Base-by-base conservation (phyloP, 1,284 basidiomycete genomes). In the Ganoderma meredithae region DNA sequence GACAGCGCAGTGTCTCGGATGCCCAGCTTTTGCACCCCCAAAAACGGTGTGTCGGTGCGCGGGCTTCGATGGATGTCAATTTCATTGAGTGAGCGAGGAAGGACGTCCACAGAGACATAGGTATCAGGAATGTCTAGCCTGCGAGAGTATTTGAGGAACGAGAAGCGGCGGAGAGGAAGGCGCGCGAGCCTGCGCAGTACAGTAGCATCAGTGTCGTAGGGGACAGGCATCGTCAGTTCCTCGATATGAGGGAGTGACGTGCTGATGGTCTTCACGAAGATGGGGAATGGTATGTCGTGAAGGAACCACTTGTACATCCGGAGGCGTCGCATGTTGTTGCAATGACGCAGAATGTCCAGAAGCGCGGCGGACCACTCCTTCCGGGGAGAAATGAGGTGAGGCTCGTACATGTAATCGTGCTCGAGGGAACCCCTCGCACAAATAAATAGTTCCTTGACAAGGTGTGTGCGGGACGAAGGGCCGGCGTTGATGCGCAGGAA, bases 291-390 rank as follows among this genome's bases (percentile, higher is more conserved):
- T 7, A 53, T 25, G n/a, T 52, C 62, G 12, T 27, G n/a, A 13
- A 49, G 22, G n/a, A 47, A 53, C 62, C 62, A 63, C 12, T 33
- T 4, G 33, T 41, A 36, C 36, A 63, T 55, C 3, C 62, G 62
- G 36, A 63, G 49, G 2, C 62, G 22, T 13, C 36, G 36, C 12
- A 63, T 7, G 13, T 52, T 53, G 44, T 17, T n/a, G 47, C 62
- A 63, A n/a, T 39, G 27, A 15, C 36, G 47, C 25, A 63, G 47
- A 36, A 63, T 39, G 19, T 33, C 49, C 17, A 63, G 49, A 1
- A 63, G 17, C 3, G 62, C 62, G 62, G 33, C 19, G n/a, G 31
- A 22, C 33, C 49, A 49, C 25, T 43, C n/a, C 22, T 49, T 36
- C 31, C 62, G 62, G 10, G 27, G 4, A 31, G 56, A n/a, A 59